A percentile compares a stretch with the other conserved stretches of the same genome.
Evolutionary conservation across 75 land plant species (phyloP).

Genomic region (Ceratopteris richardii): DNA sequence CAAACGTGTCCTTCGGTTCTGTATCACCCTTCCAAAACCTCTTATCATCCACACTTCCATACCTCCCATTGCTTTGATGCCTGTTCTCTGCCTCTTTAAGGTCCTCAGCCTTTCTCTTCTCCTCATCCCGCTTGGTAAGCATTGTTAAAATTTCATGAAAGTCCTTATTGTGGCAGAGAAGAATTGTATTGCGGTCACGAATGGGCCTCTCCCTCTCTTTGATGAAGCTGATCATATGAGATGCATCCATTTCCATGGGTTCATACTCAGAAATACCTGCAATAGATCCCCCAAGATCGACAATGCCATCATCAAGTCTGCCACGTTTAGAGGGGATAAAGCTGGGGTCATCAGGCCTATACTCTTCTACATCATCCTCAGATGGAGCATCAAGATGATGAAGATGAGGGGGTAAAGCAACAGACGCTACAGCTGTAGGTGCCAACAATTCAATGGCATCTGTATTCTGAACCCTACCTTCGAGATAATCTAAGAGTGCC

Average conservation of each 20-base stretch:
- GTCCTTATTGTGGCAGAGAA: slow-evolving; percentile 55
- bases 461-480: slow-evolving; percentile 42
- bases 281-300: slow-evolving; percentile 8
- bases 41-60: slow-evolving; percentile 32
- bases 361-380: slow-evolving; percentile 9
- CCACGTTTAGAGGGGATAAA: not conserved
- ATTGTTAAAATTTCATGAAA: slow-evolving; percentile 48
- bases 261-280: slow-evolving; percentile 8
- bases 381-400: not conserved
- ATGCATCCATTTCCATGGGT: slow-evolving; percentile 10
- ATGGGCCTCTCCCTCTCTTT: slow-evolving; percentile 60
- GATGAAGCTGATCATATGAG: slow-evolving; percentile 33
- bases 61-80: slow-evolving; percentile 35
- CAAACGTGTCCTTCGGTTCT: slow-evolving; percentile 18
- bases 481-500: slow-evolving; percentile 69
- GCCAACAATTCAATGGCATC: slow-evolving; percentile 59
- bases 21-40: slow-evolving; percentile 27
- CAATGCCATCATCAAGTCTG: not conserved
- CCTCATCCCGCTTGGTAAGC: slow-evolving; percentile 46
- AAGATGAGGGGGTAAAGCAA: not conserved
- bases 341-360: slow-evolving; percentile 27
- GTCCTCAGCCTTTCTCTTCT: slow-evolving; percentile 47
- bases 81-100: slow-evolving; percentile 17
- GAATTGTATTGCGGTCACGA: slow-evolving; percentile 63
- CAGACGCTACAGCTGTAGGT: slow-evolving; percentile 10